These are phyloP conservation scores for Rosellinia necatrix DNA, from an alignment of 2,329 filamentous ascomycete species.

Conservation along the genomic window DNA sequence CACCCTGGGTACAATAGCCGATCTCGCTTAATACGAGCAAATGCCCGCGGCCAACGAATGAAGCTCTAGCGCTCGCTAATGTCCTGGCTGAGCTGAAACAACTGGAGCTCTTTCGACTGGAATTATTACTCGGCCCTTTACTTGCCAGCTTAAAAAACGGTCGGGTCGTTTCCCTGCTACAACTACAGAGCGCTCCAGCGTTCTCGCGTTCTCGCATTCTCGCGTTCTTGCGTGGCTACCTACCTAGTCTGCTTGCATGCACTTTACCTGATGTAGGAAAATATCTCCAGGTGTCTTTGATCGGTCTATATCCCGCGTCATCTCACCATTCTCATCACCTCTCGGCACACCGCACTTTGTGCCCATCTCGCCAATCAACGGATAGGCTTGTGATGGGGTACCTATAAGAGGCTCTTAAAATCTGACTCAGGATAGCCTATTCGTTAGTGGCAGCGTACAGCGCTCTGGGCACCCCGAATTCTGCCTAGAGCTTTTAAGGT, in stretches of 20 bases:
- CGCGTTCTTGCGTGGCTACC: background rate
- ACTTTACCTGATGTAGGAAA: no score
- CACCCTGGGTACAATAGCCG: background rate
- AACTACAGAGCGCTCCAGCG: no score
- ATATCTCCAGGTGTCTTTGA: no score
- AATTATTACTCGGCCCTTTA: background rate
- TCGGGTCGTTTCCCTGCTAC: background rate
- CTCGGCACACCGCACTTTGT: constrained; percentile 27
- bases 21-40: constrained; percentile 20
- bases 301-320: no score
- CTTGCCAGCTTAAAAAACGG: background rate
- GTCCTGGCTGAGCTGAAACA: constrained; percentile 14
- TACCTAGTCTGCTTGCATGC: no score
- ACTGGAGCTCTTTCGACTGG: constrained; percentile 1
- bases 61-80: constrained; percentile 6
- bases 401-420: constrained; percentile 12
- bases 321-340: constrained; percentile 19
- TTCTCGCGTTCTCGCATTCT: background rate
- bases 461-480: background rate
- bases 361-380: constrained; percentile 19
- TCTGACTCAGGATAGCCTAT: constrained; percentile 28
- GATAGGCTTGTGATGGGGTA: background rate
- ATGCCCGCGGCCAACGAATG: constrained; percentile 12
- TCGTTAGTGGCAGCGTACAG: background rate
- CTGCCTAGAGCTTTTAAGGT: no score